A percentile compares a stretch with the other conserved stretches of the same genome.
Conservation (phyloP, 1,284 basidiomycete genomes). For the Entoloma clypeatum region DNA sequence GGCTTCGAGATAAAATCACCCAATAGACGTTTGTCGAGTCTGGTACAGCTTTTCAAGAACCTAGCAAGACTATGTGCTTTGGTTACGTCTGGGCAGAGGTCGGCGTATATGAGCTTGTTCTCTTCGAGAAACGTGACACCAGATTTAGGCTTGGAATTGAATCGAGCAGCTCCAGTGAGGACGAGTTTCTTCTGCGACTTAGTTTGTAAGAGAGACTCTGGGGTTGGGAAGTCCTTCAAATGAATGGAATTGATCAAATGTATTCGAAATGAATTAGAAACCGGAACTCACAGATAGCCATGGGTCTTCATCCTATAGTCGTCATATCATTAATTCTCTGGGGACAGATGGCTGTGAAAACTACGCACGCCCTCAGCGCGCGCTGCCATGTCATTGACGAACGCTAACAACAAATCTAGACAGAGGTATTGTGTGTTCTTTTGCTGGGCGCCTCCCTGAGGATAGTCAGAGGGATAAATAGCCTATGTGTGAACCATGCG, state of each 20-base stretch:
- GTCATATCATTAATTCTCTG: constrained; percentile 14
- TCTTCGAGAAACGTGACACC: constrained; percentile 91
- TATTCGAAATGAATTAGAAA: not conserved
- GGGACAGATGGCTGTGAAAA: constrained; percentile 6
- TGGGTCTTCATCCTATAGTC: constrained; percentile 35
- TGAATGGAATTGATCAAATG: not conserved
- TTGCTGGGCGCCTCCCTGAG: constrained; percentile 64
- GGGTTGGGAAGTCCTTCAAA: constrained; percentile 47
- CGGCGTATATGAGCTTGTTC: constrained; percentile 77
- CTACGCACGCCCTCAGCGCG: constrained; percentile 67
- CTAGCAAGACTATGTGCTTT: constrained; percentile 66
- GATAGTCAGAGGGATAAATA: constrained; percentile 65
- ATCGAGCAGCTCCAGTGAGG: constrained; percentile 80
- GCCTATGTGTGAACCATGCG: constrained; percentile 43
- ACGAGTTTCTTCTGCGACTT: constrained; percentile 90
- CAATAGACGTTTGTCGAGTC: constrained; percentile 90
- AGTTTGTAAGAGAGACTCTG: constrained; percentile 60
- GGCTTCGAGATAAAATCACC: constrained; percentile 93
- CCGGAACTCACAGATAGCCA: constrained; percentile 58
- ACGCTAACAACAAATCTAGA: constrained; percentile 84
- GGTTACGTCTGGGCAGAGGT: constrained; percentile 53
- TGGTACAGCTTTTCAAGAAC: constrained; percentile 84
- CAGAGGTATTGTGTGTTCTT: constrained; percentile 84
- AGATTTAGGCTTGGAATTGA: constrained; percentile 94
- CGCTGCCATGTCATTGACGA: constrained; percentile 86